Percentiles rank a stretch among this genome's conserved stretches.
These are phyloP conservation scores for Suillus sp. DNA, from an alignment of 768 basidiomycete genomes.

Conservation along the genomic window DNA sequence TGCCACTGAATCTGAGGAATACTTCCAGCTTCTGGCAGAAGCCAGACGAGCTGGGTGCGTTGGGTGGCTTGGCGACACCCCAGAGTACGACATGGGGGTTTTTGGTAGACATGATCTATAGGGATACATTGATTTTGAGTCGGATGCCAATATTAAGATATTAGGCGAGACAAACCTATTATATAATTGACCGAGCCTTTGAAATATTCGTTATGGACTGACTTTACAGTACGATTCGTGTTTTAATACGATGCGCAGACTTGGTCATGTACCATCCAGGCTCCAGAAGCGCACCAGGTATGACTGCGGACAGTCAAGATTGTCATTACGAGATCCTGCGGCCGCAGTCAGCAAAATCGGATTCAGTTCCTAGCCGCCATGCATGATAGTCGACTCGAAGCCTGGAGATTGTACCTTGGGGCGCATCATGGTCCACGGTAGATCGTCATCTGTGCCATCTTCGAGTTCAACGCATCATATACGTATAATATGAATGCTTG, in stretches of 20 bases:
- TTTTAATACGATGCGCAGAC: background rate
- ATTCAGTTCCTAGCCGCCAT: background rate
- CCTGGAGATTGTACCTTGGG: background rate
- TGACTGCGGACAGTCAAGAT: background rate
- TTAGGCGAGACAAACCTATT: background rate
- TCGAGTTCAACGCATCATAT: too few relatives aligned
- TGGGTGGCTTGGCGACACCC: constrained; percentile 25
- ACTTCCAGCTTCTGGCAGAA: constrained; percentile 39
- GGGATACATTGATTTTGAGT: background rate
- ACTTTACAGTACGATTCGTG: too few relatives aligned
- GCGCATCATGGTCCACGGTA: background rate
- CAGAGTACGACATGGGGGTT: constrained; percentile 27
- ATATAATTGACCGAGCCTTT: too few relatives aligned
- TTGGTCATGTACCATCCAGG: too few relatives aligned
- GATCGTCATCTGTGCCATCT: background rate
- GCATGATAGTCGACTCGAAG: background rate
- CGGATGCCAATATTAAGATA: background rate
- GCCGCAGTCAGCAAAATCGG: background rate
- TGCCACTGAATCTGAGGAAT: constrained; percentile 30
- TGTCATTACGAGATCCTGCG: constrained; percentile 3
- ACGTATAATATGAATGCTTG: too few relatives aligned
- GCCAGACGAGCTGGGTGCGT: constrained; percentile 29
- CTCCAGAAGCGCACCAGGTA: background rate
- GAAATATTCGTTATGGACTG: too few relatives aligned
- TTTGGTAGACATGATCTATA: background rate